phyloP scores from a whole-genome alignment of 176 grass and related monocot genomes.

The Aegilops longissima region DNA sequence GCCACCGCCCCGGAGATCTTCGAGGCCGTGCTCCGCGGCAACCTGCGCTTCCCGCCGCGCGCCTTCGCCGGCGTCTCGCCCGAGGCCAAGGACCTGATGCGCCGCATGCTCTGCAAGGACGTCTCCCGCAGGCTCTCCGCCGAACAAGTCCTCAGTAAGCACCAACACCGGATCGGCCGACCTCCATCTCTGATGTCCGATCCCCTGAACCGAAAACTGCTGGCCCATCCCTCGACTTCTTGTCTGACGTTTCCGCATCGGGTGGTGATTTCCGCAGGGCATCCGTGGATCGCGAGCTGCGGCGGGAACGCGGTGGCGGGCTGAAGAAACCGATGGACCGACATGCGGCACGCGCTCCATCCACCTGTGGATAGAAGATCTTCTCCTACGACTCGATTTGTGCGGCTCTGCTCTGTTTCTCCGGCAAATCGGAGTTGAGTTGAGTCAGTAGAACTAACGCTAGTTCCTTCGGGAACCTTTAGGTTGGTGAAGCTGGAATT shows the following conservation, averaged over 20 bases:
- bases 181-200: too few relatives aligned
- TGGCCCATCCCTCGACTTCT: not conserved
- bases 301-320: conserved; percentile 12
- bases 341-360: not conserved
- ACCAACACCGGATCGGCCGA: too few relatives aligned
- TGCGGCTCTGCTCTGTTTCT: not conserved
- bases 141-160: conserved; percentile 65
- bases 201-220: not conserved
- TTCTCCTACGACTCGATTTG: not conserved
- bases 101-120: conserved; percentile 78
- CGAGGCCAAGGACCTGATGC: conserved; percentile 69
- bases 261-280: conserved; percentile 21
- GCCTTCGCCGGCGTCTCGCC: conserved; percentile 58
- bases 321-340: not conserved
- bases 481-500: not conserved
- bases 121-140: conserved; percentile 60
- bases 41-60: conserved; percentile 60
- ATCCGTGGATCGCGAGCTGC: conserved; percentile 61
- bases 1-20: conserved; percentile 52
- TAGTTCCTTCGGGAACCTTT: not conserved
- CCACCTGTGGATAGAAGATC: not conserved
- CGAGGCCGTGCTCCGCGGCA: conserved; percentile 59
- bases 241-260: not conserved
- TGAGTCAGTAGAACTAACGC: not conserved
- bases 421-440: not conserved